Conservation (phyloP, 2,329 filamentous ascomycete species). For the Pseudogymnoascus sp. region DNA sequence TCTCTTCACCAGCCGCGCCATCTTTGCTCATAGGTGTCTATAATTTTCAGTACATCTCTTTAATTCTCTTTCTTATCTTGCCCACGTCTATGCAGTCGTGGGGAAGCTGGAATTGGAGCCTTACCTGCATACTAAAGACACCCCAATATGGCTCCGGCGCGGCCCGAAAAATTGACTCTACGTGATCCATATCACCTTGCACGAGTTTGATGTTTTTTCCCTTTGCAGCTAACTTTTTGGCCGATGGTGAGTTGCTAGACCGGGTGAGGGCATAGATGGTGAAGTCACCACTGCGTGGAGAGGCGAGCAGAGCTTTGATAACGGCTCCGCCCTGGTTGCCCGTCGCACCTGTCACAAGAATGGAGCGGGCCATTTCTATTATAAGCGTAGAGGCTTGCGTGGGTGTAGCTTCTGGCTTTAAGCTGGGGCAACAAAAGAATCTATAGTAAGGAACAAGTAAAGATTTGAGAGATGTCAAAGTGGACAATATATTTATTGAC, state of each 20-base stretch:
- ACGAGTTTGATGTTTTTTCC: constrained; percentile 42
- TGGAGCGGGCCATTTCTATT: background rate
- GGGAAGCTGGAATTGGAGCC: constrained; percentile 11
- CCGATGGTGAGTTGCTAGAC: constrained; percentile 37
- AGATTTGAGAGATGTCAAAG: no score
- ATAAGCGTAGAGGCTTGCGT: background rate
- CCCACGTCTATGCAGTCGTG: no score
- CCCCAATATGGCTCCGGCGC: constrained; percentile 40
- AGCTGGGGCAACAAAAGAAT: no score
- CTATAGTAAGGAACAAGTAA: no score
- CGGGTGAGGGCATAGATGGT: constrained; percentile 53
- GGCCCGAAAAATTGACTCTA: constrained; percentile 38
- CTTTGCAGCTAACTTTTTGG: constrained; percentile 38
- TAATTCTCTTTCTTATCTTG: no score
- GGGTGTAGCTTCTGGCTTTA: no score
- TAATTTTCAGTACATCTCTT: no score
- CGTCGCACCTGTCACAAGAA: constrained; percentile 38
- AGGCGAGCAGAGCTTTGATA: constrained; percentile 33
- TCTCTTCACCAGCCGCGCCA: constrained; percentile 29
- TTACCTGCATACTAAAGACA: constrained; percentile 47
- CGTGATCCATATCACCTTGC: constrained; percentile 47
- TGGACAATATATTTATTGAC: no score
- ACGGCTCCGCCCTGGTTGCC: constrained; percentile 40
- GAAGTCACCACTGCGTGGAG: constrained; percentile 21
- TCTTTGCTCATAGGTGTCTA: background rate